phyloP scores from a whole-genome alignment of 2,329 filamentous ascomycete species.

The Cladosporium colombiae region DNA sequence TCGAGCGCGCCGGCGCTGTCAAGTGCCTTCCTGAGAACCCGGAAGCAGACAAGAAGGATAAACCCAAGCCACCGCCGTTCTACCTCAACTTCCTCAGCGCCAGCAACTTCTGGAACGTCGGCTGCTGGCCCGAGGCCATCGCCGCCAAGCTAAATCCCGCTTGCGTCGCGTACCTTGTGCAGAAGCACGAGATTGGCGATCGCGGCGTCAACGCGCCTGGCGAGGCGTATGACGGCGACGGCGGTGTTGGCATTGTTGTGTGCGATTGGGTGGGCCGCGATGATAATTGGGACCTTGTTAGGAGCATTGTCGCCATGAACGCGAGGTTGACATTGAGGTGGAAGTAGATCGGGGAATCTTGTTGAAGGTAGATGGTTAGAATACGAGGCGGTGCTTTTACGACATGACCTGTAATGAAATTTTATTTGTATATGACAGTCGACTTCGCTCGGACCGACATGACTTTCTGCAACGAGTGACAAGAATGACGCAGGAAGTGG shows the following conservation, averaged over 20 bases:
- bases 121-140: conserved; percentile 91
- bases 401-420: not conserved
- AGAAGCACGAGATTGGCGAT: conserved; percentile 48
- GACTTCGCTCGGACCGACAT: not conserved
- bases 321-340: conserved; percentile 28
- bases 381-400: not conserved
- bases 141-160: conserved; percentile 84
- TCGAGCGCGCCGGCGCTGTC: conserved; percentile 63
- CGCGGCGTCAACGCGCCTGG: conserved; percentile 30
- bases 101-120: conserved; percentile 90
- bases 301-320: conserved; percentile 90
- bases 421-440: not conserved
- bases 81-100: conserved; percentile 90
- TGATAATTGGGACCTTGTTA: conserved; percentile 87
- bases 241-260: conserved; percentile 82
- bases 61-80: conserved; percentile 53
- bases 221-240: conserved; percentile 43
- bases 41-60: not conserved
- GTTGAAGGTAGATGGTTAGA: not conserved
- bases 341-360: conserved; percentile 16
- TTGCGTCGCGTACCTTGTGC: conserved; percentile 60
- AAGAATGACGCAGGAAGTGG: too few relatives aligned
- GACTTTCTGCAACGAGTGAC: too few relatives aligned
- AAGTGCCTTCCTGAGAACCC: conserved; percentile 37
- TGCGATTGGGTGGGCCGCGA: conserved; percentile 89